These are phyloP conservation scores for Basipetospora chlamydospora DNA, from an alignment of 2,329 filamentous ascomycete genomes.

Conservation along the genomic window DNA sequence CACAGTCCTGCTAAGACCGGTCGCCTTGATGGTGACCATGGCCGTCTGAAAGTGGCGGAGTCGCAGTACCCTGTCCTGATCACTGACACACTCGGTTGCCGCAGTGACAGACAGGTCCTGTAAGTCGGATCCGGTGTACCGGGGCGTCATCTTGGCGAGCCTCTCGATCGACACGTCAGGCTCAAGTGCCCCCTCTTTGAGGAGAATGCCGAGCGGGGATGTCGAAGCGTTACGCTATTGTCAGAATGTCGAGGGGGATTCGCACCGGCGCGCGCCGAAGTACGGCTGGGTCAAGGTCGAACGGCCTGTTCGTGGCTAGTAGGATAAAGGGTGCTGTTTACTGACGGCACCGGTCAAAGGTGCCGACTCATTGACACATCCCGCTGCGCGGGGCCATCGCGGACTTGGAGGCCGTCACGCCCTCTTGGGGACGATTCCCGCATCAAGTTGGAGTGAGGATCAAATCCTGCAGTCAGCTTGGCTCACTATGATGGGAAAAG, in stretches of 20 bases:
- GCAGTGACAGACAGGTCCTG: conserved; percentile 99
- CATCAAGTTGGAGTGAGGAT: too few relatives aligned
- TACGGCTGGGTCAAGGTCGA: conserved; percentile 90
- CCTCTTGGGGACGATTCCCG: too few relatives aligned
- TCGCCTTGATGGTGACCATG: conserved; percentile 1
- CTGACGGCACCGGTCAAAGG: too few relatives aligned
- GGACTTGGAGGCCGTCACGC: too few relatives aligned
- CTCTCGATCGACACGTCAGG: conserved; percentile 94
- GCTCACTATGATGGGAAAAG: too few relatives aligned
- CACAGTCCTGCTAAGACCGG: neutral
- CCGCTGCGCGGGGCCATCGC: too few relatives aligned
- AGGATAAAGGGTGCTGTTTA: conserved; percentile 99
- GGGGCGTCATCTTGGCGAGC: conserved; percentile 99
- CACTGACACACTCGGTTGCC: conserved; percentile 18
- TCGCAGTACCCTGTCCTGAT: neutral
- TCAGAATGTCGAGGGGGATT: conserved; percentile 96
- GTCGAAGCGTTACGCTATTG: conserved; percentile 89
- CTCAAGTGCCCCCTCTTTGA: conserved; percentile 94
- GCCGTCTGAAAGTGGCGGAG: conserved; percentile 1
- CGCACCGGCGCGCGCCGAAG: conserved; percentile 66
- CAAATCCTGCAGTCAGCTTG: too few relatives aligned
- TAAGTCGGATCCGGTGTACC: conserved; percentile 89
- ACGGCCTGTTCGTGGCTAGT: conserved; percentile 84
- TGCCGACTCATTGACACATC: too few relatives aligned
- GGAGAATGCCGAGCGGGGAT: conserved; percentile 97